A percentile compares a stretch with the other conserved stretches of the same genome.
phyloP scores from a whole-genome alignment of 352 stramenopile genomes.

The Pythium oligandrum region DNA sequence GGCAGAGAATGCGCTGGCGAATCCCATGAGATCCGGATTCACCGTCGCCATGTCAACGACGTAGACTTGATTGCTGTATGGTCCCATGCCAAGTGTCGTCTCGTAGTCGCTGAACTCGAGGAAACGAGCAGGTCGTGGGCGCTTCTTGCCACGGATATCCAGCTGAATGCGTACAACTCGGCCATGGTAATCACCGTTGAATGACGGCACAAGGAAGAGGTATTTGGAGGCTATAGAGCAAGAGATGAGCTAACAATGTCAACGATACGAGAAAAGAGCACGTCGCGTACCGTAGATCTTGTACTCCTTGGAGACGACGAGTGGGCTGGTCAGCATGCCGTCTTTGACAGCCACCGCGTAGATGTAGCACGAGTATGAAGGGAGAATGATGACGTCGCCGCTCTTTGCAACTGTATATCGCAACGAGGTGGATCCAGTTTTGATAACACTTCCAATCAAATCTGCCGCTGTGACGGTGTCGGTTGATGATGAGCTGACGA shows the following conservation, averaged over 20 bases:
- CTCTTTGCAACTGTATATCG: constrained; percentile 26
- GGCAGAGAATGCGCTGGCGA: constrained; percentile 55
- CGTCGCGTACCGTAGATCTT: constrained; percentile 46
- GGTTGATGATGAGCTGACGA: constrained; percentile 23
- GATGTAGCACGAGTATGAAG: constrained; percentile 52
- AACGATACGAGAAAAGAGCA: background rate
- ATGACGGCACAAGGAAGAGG: constrained; percentile 62
- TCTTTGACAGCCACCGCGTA: constrained; percentile 60
- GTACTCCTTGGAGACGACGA: constrained; percentile 48
- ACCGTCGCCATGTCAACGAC: constrained; percentile 55
- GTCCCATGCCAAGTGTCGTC: constrained; percentile 52
- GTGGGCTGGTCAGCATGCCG: constrained; percentile 42
- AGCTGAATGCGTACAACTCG: constrained; percentile 57
- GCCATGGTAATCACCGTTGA: constrained; percentile 67
- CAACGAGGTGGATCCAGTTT: constrained; percentile 1
- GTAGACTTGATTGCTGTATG: constrained; percentile 50
- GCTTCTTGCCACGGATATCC: constrained; percentile 72
- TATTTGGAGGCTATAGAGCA: constrained; percentile 54
- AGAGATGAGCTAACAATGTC: background rate
- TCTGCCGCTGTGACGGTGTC: background rate
- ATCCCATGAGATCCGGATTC: constrained; percentile 44
- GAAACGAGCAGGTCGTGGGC: constrained; percentile 60
- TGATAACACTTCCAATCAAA: constrained; percentile 18
- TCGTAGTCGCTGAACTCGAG: constrained; percentile 81
- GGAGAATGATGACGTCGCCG: constrained; percentile 46